phyloP scores from a whole-genome alignment of 257 asterid genomes.

The Forsythia suspensa region DNA sequence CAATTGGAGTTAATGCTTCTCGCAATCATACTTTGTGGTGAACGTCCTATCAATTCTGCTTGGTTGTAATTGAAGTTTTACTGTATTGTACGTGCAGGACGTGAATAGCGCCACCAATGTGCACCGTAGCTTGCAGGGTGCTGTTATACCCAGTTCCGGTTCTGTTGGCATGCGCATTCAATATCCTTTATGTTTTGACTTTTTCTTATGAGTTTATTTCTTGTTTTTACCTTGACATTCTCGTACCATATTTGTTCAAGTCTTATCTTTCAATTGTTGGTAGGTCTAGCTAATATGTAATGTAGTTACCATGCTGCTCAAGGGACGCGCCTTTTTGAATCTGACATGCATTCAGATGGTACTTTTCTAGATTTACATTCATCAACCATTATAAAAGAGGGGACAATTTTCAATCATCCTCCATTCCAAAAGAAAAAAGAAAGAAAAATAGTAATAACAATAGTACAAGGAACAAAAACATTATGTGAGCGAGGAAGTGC shows the following conservation, averaged over 20 bases:
- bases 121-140: constrained; percentile 56
- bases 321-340: neutral
- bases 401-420: neutral
- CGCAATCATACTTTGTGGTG: neutral
- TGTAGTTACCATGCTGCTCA: neutral
- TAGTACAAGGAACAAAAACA: neutral
- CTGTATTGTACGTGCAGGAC: constrained; percentile 36
- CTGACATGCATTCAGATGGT: neutral
- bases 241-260: neutral
- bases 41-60: constrained; percentile 6
- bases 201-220: neutral
- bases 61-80: constrained; percentile 9
- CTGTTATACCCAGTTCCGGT: constrained; percentile 59
- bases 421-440: neutral
- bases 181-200: constrained; percentile 41
- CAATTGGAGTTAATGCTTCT: constrained; percentile 15
- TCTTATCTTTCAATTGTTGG: neutral
- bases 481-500: neutral
- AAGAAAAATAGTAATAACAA: neutral
- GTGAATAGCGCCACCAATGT: constrained; percentile 53
- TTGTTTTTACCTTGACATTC: neutral
- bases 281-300: neutral
- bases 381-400: neutral
- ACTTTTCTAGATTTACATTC: neutral
- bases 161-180: constrained; percentile 68